Percentiles rank a stretch among this genome's conserved stretches.
Conservation (phyloP, 331 rosid genomes). For the Pyracantha coccinea region DNA sequence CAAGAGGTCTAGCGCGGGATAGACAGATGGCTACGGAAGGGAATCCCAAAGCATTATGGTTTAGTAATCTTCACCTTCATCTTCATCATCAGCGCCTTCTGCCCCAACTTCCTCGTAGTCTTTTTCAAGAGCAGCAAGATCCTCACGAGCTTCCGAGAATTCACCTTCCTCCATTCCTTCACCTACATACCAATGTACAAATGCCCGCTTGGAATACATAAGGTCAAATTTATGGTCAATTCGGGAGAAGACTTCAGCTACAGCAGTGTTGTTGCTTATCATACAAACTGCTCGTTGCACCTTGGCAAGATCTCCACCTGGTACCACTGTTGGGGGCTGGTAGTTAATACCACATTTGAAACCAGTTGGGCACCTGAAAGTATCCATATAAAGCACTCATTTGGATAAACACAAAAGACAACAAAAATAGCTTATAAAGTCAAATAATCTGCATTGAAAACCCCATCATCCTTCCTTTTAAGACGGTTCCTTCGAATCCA, state of each 20-base stretch:
- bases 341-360: constrained; percentile 80
- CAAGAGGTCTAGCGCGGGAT: not conserved
- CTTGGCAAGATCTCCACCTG: constrained; percentile 76
- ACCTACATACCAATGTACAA: constrained; percentile 86
- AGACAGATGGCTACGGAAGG: not conserved
- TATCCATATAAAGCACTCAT: not conserved
- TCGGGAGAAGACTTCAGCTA: constrained; percentile 62
- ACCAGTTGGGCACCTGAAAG: constrained; percentile 76
- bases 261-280: constrained; percentile 76
- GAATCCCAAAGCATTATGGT: not conserved
- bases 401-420: not conserved
- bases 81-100: constrained; percentile 42
- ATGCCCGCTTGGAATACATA: constrained; percentile 68
- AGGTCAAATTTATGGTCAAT: constrained; percentile 74
- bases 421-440: not conserved
- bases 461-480: not conserved
- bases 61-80: constrained; percentile 35
- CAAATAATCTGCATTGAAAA: not conserved
- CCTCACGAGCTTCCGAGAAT: constrained; percentile 70
- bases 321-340: constrained; percentile 65
- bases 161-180: constrained; percentile 95
- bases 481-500: not conserved
- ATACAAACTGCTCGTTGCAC: constrained; percentile 65
- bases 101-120: constrained; percentile 76
- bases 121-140: constrained; percentile 63